These are phyloP conservation scores for Arthrobotrys sphaeroides DNA, from an alignment of 2,329 filamentous ascomycete genomes.

Conservation along the genomic window DNA sequence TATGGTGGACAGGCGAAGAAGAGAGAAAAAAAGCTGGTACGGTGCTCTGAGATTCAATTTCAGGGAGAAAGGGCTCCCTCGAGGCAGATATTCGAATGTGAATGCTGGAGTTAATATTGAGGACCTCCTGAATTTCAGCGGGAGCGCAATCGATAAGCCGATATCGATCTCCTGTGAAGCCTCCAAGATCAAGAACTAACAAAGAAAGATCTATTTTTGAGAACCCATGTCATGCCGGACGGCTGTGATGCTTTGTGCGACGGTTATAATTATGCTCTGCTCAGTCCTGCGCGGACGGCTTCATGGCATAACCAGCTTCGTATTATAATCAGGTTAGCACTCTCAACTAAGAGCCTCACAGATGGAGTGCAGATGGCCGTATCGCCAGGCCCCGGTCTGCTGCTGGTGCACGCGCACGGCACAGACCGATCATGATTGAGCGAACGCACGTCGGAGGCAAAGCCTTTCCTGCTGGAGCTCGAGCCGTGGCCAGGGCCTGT, in stretches of 20 bases:
- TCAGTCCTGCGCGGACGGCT: neutral
- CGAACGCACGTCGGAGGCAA: neutral
- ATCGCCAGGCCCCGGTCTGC: too few species aligned
- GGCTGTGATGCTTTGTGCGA: neutral
- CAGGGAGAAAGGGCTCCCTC: neutral
- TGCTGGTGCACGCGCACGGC: too few species aligned
- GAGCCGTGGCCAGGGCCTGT: neutral
- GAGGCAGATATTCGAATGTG: neutral
- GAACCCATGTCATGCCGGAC: neutral
- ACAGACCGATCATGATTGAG: neutral
- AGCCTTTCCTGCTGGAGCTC: neutral
- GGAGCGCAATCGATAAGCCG: too few species aligned
- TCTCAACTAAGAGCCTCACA: too few species aligned
- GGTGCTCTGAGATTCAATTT: neutral
- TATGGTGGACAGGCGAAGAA: slow-evolving; percentile 2
- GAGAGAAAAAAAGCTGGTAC: neutral
- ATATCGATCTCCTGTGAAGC: too few species aligned
- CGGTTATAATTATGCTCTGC: too few species aligned
- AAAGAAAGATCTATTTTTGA: neutral
- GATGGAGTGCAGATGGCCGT: too few species aligned
- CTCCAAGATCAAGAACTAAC: neutral
- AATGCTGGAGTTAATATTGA: too few species aligned
- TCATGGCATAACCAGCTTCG: too few species aligned
- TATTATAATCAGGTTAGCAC: too few species aligned
- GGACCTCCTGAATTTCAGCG: too few species aligned